Percentiles rank a stretch among this genome's conserved stretches.
phyloP scores from a whole-genome alignment of 2,329 filamentous ascomycete species.

The Helotiales sp. region DNA sequence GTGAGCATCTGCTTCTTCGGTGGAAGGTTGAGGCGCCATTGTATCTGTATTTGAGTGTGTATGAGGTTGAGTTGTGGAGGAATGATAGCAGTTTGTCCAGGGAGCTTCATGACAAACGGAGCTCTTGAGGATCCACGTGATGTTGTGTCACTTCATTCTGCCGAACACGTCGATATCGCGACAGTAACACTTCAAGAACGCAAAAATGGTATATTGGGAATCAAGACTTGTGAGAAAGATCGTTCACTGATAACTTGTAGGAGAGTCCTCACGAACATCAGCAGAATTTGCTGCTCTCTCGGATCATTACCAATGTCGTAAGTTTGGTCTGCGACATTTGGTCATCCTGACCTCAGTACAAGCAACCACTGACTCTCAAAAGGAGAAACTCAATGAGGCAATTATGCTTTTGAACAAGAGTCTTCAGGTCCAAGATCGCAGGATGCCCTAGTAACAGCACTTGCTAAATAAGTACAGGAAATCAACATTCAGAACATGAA shows the following conservation, averaged over 20 bases:
- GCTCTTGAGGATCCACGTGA: constrained; percentile 7
- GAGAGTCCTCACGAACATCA: constrained; percentile 98
- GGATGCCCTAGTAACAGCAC: not conserved
- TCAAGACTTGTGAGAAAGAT: not conserved
- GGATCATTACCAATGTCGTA: constrained; percentile 98
- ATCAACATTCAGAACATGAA: constrained; percentile 99
- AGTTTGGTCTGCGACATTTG: no score
- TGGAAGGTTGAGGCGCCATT: constrained; percentile 39
- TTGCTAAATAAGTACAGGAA: constrained; percentile 60
- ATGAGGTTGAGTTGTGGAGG: not conserved
- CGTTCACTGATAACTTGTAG: constrained; percentile 48
- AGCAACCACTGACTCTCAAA: constrained; percentile 19
- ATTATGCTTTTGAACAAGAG: constrained; percentile 91
- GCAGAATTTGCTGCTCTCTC: constrained; percentile 88
- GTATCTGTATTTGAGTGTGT: not conserved
- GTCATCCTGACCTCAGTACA: no score
- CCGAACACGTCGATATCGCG: constrained; percentile 24
- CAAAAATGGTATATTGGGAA: constrained; percentile 17
- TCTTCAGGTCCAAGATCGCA: constrained; percentile 66
- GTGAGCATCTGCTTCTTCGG: constrained; percentile 64
- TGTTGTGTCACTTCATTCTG: constrained; percentile 1
- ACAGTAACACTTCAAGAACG: not conserved
- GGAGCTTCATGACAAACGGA: constrained; percentile 11
- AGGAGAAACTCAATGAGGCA: constrained; percentile 98
- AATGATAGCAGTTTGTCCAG: not conserved